Percentiles rank a stretch among this genome's conserved stretches.
These are phyloP conservation scores for Leccinum disarticulatum DNA, from an alignment of 768 basidiomycete species.

Conservation along the genomic window DNA sequence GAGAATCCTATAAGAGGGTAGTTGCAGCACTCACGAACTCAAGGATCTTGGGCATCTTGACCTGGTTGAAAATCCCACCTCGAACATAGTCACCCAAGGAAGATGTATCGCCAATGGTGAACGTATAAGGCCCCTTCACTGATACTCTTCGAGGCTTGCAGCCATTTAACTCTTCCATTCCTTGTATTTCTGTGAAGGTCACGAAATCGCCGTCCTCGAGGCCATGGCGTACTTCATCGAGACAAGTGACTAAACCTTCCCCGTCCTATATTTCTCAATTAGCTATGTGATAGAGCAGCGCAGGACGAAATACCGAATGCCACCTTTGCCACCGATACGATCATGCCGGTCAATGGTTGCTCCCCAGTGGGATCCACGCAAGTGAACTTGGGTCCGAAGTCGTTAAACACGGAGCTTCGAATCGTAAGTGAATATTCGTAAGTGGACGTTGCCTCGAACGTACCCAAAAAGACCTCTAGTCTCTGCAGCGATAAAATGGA, in stretches of 20 bases:
- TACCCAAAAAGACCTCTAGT: constrained; percentile 95
- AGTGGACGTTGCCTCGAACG: constrained; percentile 17
- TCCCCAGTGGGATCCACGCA: constrained; percentile 99
- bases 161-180: constrained; percentile 88
- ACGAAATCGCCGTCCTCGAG: constrained; percentile 99
- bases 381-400: constrained; percentile 93
- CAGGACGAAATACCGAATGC: constrained; percentile 4
- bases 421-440: constrained; percentile 4
- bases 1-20: background rate
- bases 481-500: constrained; percentile 90
- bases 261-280: constrained; percentile 49
- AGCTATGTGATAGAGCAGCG: background rate
- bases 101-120: constrained; percentile 91
- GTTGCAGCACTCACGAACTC: constrained; percentile 70
- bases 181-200: constrained; percentile 93
- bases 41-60: constrained; percentile 97
- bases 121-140: constrained; percentile 97
- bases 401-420: constrained; percentile 86
- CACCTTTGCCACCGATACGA: constrained; percentile 90
- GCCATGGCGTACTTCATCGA: constrained; percentile 96
- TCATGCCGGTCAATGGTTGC: constrained; percentile 90
- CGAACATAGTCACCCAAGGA: constrained; percentile 71
- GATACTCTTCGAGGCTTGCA: constrained; percentile 90
- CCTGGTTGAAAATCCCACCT: constrained; percentile 96
- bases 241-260: constrained; percentile 92